phyloP scores from a whole-genome alignment of 495 filamentous ascomycete species.

The Neurospora sp. region DNA sequence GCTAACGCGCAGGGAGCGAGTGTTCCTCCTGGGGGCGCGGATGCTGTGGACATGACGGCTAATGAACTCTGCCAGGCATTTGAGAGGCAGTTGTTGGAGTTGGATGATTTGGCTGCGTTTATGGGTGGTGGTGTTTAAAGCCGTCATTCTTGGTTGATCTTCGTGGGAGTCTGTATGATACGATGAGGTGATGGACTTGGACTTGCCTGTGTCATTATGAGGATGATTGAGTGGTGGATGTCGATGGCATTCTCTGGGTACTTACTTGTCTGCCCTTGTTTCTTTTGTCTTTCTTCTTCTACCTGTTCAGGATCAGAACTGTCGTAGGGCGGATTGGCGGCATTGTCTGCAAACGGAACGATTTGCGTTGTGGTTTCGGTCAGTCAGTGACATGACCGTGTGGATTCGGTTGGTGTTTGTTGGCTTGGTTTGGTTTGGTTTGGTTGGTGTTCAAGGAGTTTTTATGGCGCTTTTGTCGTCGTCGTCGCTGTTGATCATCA shows the following conservation, averaged over 20 bases:
- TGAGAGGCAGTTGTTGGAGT: constrained; percentile 39
- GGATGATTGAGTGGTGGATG: neutral
- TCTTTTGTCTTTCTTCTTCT: neutral
- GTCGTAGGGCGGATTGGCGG: neutral
- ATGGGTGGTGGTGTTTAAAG: constrained; percentile 42
- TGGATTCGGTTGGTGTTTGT: neutral
- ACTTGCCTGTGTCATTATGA: neutral
- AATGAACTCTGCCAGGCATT: constrained; percentile 39
- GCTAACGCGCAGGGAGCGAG: neutral
- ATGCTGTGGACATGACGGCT: constrained; percentile 36
- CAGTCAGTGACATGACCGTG: neutral
- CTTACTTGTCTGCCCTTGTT: neutral
- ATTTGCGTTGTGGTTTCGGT: neutral
- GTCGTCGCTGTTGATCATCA: neutral
- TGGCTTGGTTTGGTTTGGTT: neutral
- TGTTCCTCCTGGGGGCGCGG: constrained; percentile 9
- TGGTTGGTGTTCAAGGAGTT: neutral
- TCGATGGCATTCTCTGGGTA: neutral
- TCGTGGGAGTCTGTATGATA: neutral
- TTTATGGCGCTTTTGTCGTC: neutral
- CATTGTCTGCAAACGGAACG: neutral
- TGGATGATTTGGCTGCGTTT: constrained; percentile 42
- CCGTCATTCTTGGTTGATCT: neutral
- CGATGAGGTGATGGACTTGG: neutral
- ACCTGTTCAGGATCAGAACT: neutral